These are phyloP conservation scores for Pythium dissimile DNA, from an alignment of 352 stramenopile genomes.

Conservation along the genomic window DNA sequence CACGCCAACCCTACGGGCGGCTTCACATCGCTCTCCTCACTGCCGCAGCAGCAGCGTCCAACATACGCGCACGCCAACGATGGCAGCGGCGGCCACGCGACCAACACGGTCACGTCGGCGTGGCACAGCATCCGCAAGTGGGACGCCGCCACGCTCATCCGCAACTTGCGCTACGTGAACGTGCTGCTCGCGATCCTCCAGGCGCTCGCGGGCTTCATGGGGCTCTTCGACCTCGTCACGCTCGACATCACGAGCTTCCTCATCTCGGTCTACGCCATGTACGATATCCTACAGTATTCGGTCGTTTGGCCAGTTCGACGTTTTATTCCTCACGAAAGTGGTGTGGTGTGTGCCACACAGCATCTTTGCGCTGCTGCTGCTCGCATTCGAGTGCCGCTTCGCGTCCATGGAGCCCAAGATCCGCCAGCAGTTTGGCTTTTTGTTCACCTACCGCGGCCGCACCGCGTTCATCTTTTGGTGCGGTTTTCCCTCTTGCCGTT, in stretches of 20 bases:
- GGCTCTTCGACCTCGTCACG: constrained; percentile 81
- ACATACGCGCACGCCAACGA: constrained; percentile 9
- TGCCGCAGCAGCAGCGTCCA: constrained; percentile 18
- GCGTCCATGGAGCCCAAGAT: constrained; percentile 86
- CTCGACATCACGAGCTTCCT: constrained; percentile 87
- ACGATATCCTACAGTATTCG: constrained; percentile 11
- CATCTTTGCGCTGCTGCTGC: constrained; percentile 77
- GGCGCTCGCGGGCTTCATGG: constrained; percentile 76
- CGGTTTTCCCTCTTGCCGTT: not conserved
- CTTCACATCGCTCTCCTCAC: constrained; percentile 26
- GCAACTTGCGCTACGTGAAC: constrained; percentile 82
- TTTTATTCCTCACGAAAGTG: not conserved
- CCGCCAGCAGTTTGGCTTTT: constrained; percentile 81
- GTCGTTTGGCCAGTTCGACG: not conserved
- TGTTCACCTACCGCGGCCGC: constrained; percentile 85
- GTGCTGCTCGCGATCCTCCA: constrained; percentile 77
- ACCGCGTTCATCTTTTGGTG: constrained; percentile 84
- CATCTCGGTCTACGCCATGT: constrained; percentile 87
- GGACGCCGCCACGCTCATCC: constrained; percentile 68
- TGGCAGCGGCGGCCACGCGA: constrained; percentile 4
- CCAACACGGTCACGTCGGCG: constrained; percentile 12
- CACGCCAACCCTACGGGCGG: constrained; percentile 6
- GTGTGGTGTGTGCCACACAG: constrained; percentile 21
- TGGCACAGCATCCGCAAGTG: constrained; percentile 48
- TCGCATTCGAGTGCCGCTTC: constrained; percentile 87